Evolutionary conservation across 768 basidiomycete species (phyloP), one percentile per base, ranked within the genome.

Genomic region (Leucogyrophana mollusca): DNA sequence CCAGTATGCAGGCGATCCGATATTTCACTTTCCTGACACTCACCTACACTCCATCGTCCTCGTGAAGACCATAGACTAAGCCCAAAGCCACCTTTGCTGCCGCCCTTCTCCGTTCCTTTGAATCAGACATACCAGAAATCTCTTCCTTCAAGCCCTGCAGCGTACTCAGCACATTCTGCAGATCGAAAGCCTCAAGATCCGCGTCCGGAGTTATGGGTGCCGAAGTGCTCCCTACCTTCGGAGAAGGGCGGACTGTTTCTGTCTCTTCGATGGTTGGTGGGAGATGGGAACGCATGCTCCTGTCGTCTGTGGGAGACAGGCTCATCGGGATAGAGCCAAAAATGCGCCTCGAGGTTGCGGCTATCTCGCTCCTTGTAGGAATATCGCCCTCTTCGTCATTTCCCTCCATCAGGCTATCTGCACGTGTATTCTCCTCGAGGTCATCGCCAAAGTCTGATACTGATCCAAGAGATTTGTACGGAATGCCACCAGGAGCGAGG

Each of bases 61-160:
- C 35, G 20, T 37, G 16, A 37, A 90, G 65, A 3, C 86, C 87
- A 62, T 87, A 85, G 5, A 83, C 86, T 41, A 90, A 64, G 1
- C 85, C 85, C 0, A 90, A 68, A 18, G 88, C 86, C 17, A 87
- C 85, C 37, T 72, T 70, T 7, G 88, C 88, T 0, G 88, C 88
- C 20, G 86, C 82, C 55, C 70, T 77, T 54, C 83, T 70, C 52
- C 80, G 71, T 65, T 85, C 85, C 18, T 71, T 73, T 53, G 83
- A 79, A 56, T 83, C 73, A 4, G 71, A 66, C 67, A 90, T 86
- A 9, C 70, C 74, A 18, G 81, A 73, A 52, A 90, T 89, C 68
- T 90, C 86, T 18, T 78, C 79, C 59, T 86, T 87, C 76, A 88
- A 78, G 40, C 76, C 77, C 55, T 86, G 80, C 25, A 90, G 69